Base-by-base conservation (phyloP, 768 basidiomycete genomes). In the Candolleomyces eurysporus region DNA sequence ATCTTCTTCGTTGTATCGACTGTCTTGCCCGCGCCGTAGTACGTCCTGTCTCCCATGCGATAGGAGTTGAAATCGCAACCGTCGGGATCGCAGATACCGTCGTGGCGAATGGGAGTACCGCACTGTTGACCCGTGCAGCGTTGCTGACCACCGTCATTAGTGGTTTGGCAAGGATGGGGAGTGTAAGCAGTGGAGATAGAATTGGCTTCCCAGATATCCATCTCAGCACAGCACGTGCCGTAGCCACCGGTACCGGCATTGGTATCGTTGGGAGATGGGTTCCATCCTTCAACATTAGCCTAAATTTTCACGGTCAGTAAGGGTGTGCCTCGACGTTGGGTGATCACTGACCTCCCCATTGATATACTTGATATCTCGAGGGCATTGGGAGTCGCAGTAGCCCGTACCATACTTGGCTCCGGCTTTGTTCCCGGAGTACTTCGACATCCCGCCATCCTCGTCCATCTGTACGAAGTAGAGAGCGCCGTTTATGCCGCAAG, bases 11-110 rank as follows among this genome's bases (percentile, higher is more conserved):
- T 74, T 67, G 82, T 84, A 75, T 84, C 79, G 69, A 85, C 77
- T 58, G 75, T 82, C 69, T 68, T 63, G 61, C 78, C 78, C 19
- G 67, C 65, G 46, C 84, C 84, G 67, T 78, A 77, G 79, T 83
- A 85, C 57, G 69, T 62, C 61, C 64, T 67, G 67, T 71, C 69
- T 36, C 83, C 83, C 79, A 81, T 76, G 66, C 84, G 82, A 77
- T 67, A 85, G 31, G 84, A 81, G 81, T 84, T 85, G 79, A 84
- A 85, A 66, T 85, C 84, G 71, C 84, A 85, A 43, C 84, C 84
- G 63, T 82, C 82, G 62, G 76, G 74, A 72, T 85, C 83, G 72
- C 84, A 85, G 46, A 80, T 68, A 48, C 78, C 78, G 65, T 67
- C 72, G 69, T 79, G 76, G 59, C 81, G 72, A 68, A 73, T 67